phyloP scores from a whole-genome alignment of 2,329 filamentous ascomycete genomes.

The Stagonosporopsis tanaceti region DNA sequence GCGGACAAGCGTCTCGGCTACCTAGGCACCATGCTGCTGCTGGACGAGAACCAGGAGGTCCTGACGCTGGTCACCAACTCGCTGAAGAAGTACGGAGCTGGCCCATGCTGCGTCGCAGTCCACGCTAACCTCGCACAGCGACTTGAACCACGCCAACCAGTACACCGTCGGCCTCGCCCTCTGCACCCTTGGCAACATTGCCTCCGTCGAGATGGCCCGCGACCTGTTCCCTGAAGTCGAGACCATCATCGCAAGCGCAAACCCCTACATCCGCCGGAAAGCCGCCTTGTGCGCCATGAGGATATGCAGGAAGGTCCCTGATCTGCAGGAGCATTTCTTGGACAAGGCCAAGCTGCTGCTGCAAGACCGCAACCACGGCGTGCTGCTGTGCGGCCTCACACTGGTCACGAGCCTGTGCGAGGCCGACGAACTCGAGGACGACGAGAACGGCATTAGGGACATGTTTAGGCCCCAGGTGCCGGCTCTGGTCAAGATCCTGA shows the following conservation, averaged over 20 bases:
- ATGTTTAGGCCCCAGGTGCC: conserved; percentile 89
- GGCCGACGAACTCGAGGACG: conserved; percentile 89
- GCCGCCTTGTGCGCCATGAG: conserved; percentile 98
- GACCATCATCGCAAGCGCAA: conserved; percentile 86
- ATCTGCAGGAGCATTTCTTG: conserved; percentile 94
- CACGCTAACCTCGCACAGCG: conserved; percentile 63
- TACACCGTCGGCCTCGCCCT: conserved; percentile 97
- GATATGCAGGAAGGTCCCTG: conserved; percentile 97
- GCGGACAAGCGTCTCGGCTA: conserved; percentile 97
- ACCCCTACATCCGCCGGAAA: conserved; percentile 98
- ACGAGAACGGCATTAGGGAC: conserved; percentile 88
- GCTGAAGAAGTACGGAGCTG: conserved; percentile 79
- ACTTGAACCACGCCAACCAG: conserved; percentile 95
- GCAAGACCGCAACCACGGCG: conserved; percentile 93
- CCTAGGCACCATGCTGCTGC: conserved; percentile 90
- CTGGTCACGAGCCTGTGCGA: conserved; percentile 92
- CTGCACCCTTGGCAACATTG: conserved; percentile 96
- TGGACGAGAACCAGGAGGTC: conserved; percentile 99
- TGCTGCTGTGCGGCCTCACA: conserved; percentile 90
- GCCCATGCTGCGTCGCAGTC: background rate
- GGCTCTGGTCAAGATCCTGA: conserved; percentile 86
- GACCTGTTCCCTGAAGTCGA: conserved; percentile 97
- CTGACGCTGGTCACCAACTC: conserved; percentile 97
- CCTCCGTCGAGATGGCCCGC: conserved; percentile 96
- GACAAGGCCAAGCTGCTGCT: conserved; percentile 91